These are phyloP conservation scores for Neurospora sp. DNA, from an alignment of 495 filamentous ascomycete species.

Conservation along the genomic window DNA sequence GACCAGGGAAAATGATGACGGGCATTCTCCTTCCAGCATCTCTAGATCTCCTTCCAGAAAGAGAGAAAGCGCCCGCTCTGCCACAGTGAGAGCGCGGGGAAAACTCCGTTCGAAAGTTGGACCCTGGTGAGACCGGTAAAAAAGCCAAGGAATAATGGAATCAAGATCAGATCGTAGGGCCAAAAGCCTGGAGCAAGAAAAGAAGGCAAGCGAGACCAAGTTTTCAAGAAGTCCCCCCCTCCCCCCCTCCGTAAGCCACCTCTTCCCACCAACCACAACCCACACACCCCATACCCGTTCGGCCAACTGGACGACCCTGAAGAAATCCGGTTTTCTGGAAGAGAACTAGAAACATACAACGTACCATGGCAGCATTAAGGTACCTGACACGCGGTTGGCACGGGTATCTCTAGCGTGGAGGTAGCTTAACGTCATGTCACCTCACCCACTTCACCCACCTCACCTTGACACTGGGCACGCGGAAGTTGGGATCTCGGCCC, in stretches of 20 bases:
- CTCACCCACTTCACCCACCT: too few species aligned
- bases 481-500: too few species aligned
- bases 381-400: too few species aligned
- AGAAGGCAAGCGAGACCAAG: neutral
- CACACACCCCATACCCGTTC: neutral
- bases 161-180: neutral
- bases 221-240: neutral
- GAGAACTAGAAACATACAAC: neutral
- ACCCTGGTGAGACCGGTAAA: neutral
- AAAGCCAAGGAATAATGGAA: neutral
- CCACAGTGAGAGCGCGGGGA: neutral
- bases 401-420: too few species aligned
- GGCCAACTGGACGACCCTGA: too few species aligned
- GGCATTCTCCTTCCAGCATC: neutral
- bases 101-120: neutral
- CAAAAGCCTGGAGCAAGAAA: neutral
- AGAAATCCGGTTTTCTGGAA: neutral
- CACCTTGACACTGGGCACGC: too few species aligned
- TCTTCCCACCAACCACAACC: neutral
- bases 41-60: neutral
- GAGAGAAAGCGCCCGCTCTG: neutral
- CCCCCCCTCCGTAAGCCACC: neutral
- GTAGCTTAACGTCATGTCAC: too few species aligned
- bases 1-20: neutral
- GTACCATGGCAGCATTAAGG: too few species aligned